Base-by-base conservation (phyloP, 2,329 filamentous ascomycete genomes). In the Colletotrichum simmondsii region DNA sequence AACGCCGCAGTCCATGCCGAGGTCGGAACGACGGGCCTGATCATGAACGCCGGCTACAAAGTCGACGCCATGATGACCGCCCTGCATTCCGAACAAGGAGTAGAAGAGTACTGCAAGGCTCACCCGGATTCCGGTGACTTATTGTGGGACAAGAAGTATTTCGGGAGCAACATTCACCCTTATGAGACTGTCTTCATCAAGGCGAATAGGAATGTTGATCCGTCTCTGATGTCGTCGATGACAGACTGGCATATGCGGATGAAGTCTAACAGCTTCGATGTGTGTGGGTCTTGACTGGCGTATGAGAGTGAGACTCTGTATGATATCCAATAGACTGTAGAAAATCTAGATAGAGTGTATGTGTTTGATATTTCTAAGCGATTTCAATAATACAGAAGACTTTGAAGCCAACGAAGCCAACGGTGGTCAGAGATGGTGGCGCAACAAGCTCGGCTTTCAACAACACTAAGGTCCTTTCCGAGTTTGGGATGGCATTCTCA, bases 131-230 rank as follows among this genome's bases (percentile, higher is more conserved):
- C 26, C 53, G 77, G 74, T 7, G 81, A 81, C 61, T 24, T 78
- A 32, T 63, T 80, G 12, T 78, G 67, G 49, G 65, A 78, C 35
- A 68, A 75, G 14, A 71, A 74, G 26, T 81, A 83, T 74, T 80
- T 79, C 65, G 81, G 80, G 49, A 77, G 74, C 69, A 81, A 77
- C 62, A 64, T 82, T 6, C 81, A 83, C 58, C 81, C 82, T 2
- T 83, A 83, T 73, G 82, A 83, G 77, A 80, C 79, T 1, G 61
- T 83, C 12, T 84, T 84, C 64, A 74, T 79, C 64, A 81, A 82
- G 75, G 78, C 80, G 5, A 80, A 81, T 53, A 75, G 77, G 46
- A 75, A 77, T 16, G 78, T 81, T 46, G 52, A 54, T 54, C 52
- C 52, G 7, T 11, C 52, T 11, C 52, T 54, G 22, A 54, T 54